A percentile compares a stretch with the other conserved stretches of the same genome.
These are phyloP conservation scores for Populus hybrid DNA, from an alignment of 441 rosid species.

Conservation along the genomic window DNA sequence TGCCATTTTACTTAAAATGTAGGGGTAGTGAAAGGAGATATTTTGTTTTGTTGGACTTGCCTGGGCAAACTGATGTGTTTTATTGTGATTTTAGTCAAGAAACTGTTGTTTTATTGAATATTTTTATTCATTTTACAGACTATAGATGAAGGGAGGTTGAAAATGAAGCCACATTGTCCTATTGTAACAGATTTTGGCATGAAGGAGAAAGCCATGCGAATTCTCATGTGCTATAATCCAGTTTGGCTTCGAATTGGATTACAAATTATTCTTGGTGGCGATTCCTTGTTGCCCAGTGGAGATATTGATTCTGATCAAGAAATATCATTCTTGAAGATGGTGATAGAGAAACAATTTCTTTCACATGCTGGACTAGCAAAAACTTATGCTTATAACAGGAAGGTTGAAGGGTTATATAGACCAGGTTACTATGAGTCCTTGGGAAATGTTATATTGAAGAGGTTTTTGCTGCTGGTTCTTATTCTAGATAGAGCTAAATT, in stretches of 20 bases:
- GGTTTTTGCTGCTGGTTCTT: constrained; percentile 77
- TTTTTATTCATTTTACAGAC: constrained; percentile 42
- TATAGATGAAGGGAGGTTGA: constrained; percentile 89
- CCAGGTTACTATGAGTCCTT: constrained; percentile 91
- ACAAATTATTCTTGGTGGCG: constrained; percentile 76
- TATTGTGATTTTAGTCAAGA: background rate
- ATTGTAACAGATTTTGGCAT: constrained; percentile 85
- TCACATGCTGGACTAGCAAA: constrained; percentile 70
- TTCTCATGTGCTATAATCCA: constrained; percentile 69
- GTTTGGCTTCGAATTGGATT: constrained; percentile 87
- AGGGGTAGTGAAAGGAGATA: background rate
- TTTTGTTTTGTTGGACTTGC: background rate
- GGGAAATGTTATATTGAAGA: constrained; percentile 79
- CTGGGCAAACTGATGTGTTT: background rate
- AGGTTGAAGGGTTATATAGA: constrained; percentile 84
- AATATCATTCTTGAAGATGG: constrained; percentile 63
- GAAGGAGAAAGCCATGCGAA: constrained; percentile 66
- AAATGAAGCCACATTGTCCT: constrained; percentile 83
- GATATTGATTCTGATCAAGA: constrained; percentile 54
- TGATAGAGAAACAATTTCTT: constrained; percentile 75
- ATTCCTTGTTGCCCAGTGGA: constrained; percentile 56
- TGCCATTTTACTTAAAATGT: background rate
- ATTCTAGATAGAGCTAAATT: constrained; percentile 83
- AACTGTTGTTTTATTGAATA: background rate
- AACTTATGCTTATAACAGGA: constrained; percentile 85